Conservation (phyloP, 2,329 filamentous ascomycete species). For the Escovopsis sp. region DNA sequence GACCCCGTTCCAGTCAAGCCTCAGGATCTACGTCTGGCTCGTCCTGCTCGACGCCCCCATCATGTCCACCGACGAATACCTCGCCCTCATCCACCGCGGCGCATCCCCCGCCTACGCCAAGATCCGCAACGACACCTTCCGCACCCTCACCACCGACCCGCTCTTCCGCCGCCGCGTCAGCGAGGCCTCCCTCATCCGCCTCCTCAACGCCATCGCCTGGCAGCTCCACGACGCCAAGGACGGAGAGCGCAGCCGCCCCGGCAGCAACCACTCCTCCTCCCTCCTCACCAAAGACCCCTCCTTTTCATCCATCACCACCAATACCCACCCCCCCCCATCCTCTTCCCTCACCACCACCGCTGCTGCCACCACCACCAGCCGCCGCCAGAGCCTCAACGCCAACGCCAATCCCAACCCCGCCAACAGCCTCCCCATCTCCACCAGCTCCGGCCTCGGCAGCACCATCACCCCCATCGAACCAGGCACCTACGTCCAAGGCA, state of each 20-base stretch:
- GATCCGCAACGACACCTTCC: slow-evolving; percentile 96
- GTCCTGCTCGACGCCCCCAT: slow-evolving; percentile 81
- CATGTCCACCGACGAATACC: slow-evolving; percentile 73
- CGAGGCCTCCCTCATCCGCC: slow-evolving; percentile 83
- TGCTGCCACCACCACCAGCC: slow-evolving; percentile 5
- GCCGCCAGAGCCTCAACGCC: slow-evolving; percentile 19
- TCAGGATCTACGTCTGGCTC: slow-evolving; percentile 92
- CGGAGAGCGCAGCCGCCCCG: slow-evolving; percentile 25
- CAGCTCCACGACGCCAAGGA: slow-evolving; percentile 66
- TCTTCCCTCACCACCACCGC: too few relatives aligned
- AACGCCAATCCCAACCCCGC: slow-evolving; percentile 14
- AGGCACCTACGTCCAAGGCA: slow-evolving; percentile 91
- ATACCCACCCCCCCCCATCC: too few relatives aligned
- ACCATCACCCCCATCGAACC: too few relatives aligned
- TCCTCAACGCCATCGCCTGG: slow-evolving; percentile 93
- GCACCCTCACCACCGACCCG: slow-evolving; percentile 91
- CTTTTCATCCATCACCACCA: too few relatives aligned
- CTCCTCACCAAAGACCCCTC: too few relatives aligned
- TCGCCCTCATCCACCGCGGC: slow-evolving; percentile 79
- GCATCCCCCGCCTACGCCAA: slow-evolving; percentile 91
- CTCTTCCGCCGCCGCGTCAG: slow-evolving; percentile 90
- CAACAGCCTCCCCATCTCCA: too few relatives aligned
- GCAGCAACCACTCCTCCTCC: slow-evolving; percentile 22
- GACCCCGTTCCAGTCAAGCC: slow-evolving; percentile 49
- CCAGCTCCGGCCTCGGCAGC: slow-evolving; percentile 21